A percentile compares a stretch with the other conserved stretches of the same genome.
Evolutionary conservation across 2,329 filamentous ascomycete genomes (phyloP).

Genomic region (Myotisia sp.): DNA sequence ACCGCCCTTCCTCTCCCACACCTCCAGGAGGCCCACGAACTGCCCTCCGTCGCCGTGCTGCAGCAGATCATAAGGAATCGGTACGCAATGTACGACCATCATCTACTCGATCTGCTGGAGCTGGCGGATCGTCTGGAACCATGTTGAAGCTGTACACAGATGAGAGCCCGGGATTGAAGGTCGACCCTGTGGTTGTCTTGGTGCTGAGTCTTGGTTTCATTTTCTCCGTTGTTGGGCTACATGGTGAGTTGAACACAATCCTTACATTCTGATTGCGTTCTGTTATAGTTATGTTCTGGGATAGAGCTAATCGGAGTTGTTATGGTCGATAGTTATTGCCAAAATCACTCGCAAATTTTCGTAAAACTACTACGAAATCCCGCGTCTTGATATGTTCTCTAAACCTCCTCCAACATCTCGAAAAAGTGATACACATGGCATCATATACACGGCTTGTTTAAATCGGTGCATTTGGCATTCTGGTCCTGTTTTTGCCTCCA

Average conservation of each 20-base stretch:
- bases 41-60: slow-evolving; percentile 85
- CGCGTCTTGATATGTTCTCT: too few species aligned
- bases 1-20: slow-evolving; percentile 70
- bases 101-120: slow-evolving; percentile 84
- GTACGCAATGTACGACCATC: slow-evolving; percentile 83
- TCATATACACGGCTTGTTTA: too few species aligned
- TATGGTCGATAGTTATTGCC: slow-evolving; percentile 57
- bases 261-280: neutral
- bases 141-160: slow-evolving; percentile 99
- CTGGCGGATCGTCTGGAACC: slow-evolving; percentile 89
- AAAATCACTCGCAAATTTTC: slow-evolving; percentile 85
- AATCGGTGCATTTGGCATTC: too few species aligned
- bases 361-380: too few species aligned
- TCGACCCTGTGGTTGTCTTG: slow-evolving; percentile 93
- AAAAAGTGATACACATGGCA: too few species aligned
- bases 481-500: too few species aligned
- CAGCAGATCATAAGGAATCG: slow-evolving; percentile 94
- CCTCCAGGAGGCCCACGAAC: slow-evolving; percentile 89
- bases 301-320: slow-evolving; percentile 5
- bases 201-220: slow-evolving; percentile 96
- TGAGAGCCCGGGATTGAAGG: slow-evolving; percentile 91
- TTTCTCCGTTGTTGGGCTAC: slow-evolving; percentile 92
- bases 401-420: too few species aligned
- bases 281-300: neutral
- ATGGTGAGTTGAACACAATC: slow-evolving; percentile 52